A percentile compares a stretch with the other conserved stretches of the same genome.
These are phyloP conservation scores for Suillus sp. DNA, from an alignment of 768 basidiomycete genomes.

Conservation along the genomic window DNA sequence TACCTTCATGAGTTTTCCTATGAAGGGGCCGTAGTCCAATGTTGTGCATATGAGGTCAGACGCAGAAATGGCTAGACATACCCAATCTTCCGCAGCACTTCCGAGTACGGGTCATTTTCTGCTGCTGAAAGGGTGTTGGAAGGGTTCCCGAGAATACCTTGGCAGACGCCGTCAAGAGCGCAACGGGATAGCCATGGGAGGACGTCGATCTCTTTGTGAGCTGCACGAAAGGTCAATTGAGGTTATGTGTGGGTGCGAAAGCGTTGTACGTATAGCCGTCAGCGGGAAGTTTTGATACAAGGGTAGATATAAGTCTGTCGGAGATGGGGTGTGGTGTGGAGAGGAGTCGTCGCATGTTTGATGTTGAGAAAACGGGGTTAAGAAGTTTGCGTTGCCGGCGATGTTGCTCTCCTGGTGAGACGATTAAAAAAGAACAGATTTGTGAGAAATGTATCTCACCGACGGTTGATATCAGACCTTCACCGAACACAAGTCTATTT, in stretches of 20 bases:
- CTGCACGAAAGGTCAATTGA: not conserved
- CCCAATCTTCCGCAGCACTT: constrained; percentile 32
- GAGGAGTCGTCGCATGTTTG: constrained; percentile 39
- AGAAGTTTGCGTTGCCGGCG: constrained; percentile 45
- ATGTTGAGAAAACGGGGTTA: constrained; percentile 45
- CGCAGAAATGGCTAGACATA: constrained; percentile 20
- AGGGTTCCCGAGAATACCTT: constrained; percentile 46
- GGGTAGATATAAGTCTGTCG: constrained; percentile 23
- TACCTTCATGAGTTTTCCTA: constrained; percentile 28
- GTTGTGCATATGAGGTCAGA: not conserved
- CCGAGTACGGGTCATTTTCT: constrained; percentile 18
- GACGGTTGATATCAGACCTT: constrained; percentile 5
- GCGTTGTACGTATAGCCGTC: constrained; percentile 32
- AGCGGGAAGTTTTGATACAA: constrained; percentile 22
- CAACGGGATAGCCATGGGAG: constrained; percentile 41
- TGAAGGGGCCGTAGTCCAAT: constrained; percentile 23
- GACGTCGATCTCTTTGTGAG: constrained; percentile 28
- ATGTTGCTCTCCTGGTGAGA: constrained; percentile 40
- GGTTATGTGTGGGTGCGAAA: not conserved
- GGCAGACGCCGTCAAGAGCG: constrained; percentile 52
- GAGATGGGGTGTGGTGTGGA: constrained; percentile 36
- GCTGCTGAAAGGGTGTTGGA: constrained; percentile 31
- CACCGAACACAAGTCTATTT: constrained; percentile 9
- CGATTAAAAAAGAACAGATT: constrained; percentile 1
- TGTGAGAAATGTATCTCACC: not conserved